Evolutionary conservation across 352 stramenopile species (phyloP).

Genomic region (Globisporangium carolinianum): DNA sequence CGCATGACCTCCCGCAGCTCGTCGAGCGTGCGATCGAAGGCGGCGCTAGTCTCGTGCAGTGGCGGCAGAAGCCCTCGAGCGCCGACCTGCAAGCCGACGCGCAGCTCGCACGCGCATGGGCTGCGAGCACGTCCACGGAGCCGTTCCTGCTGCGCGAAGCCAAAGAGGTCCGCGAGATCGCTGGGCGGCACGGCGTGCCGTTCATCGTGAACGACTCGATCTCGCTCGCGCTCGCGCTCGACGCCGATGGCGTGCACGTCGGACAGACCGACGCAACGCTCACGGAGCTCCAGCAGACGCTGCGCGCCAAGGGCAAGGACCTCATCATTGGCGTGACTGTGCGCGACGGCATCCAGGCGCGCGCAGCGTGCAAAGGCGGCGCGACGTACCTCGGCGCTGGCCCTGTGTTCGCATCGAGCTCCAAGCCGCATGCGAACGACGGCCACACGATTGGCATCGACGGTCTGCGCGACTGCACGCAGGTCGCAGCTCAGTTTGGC

Average conservation of each 20-base stretch:
- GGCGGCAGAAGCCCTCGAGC: constrained; percentile 39
- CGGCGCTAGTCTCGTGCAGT: constrained; percentile 43
- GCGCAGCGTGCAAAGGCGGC: constrained; percentile 28
- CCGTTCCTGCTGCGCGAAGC: constrained; percentile 34
- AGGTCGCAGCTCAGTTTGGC: constrained; percentile 15
- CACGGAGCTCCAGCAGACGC: constrained; percentile 13
- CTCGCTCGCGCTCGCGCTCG: constrained; percentile 31
- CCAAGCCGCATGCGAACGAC: constrained; percentile 49
- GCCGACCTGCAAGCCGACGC: constrained; percentile 19
- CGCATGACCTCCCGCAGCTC: constrained; percentile 20
- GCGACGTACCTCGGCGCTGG: constrained; percentile 46
- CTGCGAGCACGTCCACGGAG: constrained; percentile 4
- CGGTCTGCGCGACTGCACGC: constrained; percentile 23
- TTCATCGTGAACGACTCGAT: constrained; percentile 59
- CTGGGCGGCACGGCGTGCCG: constrained; percentile 25
- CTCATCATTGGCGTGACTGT: constrained; percentile 53
- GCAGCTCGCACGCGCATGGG: constrained; percentile 21
- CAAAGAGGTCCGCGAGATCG: constrained; percentile 28
- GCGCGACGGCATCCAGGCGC: constrained; percentile 32
- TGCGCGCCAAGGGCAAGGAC: constrained; percentile 13
- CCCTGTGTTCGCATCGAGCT: constrained; percentile 43
- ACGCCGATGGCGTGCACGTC: constrained; percentile 48
- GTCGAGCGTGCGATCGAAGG: constrained; percentile 38
- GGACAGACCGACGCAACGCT: constrained; percentile 33
- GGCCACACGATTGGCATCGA: constrained; percentile 35